A percentile compares a stretch with the other conserved stretches of the same genome.
phyloP scores from a whole-genome alignment of 2,329 filamentous ascomycete genomes.

The Trichoderma pleuroti region DNA sequence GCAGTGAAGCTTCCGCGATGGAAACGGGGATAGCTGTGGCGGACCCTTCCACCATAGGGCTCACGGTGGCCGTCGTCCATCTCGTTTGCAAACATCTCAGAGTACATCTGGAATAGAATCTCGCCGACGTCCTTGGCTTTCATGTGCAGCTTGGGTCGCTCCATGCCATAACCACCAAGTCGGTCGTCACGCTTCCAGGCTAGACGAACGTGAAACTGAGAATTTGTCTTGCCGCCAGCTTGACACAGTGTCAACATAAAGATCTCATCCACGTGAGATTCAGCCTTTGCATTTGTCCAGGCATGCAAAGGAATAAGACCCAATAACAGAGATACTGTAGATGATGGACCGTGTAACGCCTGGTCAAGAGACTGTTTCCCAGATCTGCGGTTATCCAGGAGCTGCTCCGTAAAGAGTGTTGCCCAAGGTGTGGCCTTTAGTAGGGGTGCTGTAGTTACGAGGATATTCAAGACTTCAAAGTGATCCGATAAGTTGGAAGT shows the following conservation, averaged over 20 bases:
- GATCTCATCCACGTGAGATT: conserved; percentile 40
- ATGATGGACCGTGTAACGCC: conserved; percentile 45
- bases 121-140: conserved; percentile 37
- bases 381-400: conserved; percentile 33
- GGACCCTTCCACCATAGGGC: background rate
- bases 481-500: conserved; percentile 45
- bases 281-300: conserved; percentile 46
- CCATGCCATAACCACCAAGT: conserved; percentile 26
- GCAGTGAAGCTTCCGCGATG: conserved; percentile 40
- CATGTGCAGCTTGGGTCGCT: conserved; percentile 30
- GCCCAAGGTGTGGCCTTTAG: conserved; percentile 43
- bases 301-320: conserved; percentile 49
- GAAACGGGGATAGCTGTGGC: conserved; percentile 29
- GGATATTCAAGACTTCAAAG: conserved; percentile 36
- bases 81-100: conserved; percentile 42
- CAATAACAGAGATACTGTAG: conserved; percentile 47
- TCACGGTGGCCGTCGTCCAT: background rate
- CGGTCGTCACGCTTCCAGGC: conserved; percentile 37
- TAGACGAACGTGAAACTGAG: conserved; percentile 30
- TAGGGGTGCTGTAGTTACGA: conserved; percentile 45
- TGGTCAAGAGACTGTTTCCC: conserved; percentile 34
- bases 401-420: conserved; percentile 47
- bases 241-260: conserved; percentile 19
- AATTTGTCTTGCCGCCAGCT: background rate
- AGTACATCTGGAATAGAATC: conserved; percentile 42